Evolutionary conservation across 306 rosid species (phyloP), one percentile per base, ranked within the genome.

Genomic region (Glycine soja): DNA sequence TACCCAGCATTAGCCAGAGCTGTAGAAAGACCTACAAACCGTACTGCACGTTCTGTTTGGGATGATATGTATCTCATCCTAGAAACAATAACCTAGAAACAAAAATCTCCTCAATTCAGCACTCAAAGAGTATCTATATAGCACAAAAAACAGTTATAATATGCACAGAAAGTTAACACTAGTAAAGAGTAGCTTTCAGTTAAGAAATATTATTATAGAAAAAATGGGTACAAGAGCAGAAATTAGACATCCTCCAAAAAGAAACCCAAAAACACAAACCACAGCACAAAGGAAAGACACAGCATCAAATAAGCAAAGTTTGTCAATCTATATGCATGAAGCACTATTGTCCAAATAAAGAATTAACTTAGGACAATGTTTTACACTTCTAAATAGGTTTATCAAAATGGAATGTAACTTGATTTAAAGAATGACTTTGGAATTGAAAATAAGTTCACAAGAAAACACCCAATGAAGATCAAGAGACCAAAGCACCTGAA

Each of bases 1-100:
- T 91, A 91, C 99, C 99, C 96, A 83, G 99, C 97, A 86, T 95
- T 95, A 32, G 99, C 98, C 73, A 95, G 88, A 76, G 98, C 98
- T 48, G 99, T 95, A 40, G 99, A 95, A 82, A 95, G 98, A 61
- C 99, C 98, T 63, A 95, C 78, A 82, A 95, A 95, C 65, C 97
- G 90, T 56, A 95, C 95, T 53, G 93, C 86, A 14, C 97, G 94
- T 84, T 93, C 98, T 15, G 99, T 95, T 83, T 95, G 99, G 66
- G 98, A 95, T 54, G 99, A 95, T 89, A 95, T 95, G 84, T 93
- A 93, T 85, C 99, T 91, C 99, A 95, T 95, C 88, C 98, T 88
- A 72, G 99, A 95, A 70, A 95, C 99, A 13, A 95, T 95, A 82
- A 95, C 99, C 97, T 95, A 89, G 45, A 80, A 82, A 85, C 70